These are phyloP conservation scores for Diddensiella transvaalensis DNA, from an alignment of 805 yeast genomes.

Conservation along the genomic window DNA sequence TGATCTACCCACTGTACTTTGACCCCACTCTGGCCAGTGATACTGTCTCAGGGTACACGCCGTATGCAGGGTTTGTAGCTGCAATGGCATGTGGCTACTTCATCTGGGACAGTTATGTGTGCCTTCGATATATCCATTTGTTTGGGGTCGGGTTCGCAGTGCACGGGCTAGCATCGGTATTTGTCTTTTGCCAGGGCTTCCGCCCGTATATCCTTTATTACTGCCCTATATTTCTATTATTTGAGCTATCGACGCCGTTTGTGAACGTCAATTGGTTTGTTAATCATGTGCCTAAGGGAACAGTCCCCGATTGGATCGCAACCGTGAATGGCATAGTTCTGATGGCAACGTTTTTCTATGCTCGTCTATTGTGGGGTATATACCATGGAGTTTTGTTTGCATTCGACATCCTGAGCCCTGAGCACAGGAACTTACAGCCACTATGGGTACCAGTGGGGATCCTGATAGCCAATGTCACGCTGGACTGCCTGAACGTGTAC, in stretches of 20 bases:
- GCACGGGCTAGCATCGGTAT: constrained; percentile 80
- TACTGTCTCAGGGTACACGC: constrained; percentile 64
- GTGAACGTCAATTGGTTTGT: constrained; percentile 93
- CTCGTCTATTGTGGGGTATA: constrained; percentile 85
- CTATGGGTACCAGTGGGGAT: constrained; percentile 46
- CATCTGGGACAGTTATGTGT: constrained; percentile 80
- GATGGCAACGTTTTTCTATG: constrained; percentile 65
- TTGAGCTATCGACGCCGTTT: constrained; percentile 90
- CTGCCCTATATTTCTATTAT: constrained; percentile 77
- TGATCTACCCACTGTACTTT: constrained; percentile 62
- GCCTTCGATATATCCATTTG: constrained; percentile 55
- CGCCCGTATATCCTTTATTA: constrained; percentile 76
- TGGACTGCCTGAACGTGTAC: constrained; percentile 65
- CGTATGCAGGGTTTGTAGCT: constrained; percentile 70
- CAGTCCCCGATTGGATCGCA: constrained; percentile 52
- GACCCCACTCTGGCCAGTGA: constrained; percentile 48
- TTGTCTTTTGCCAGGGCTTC: constrained; percentile 62
- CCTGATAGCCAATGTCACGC: constrained; percentile 54
- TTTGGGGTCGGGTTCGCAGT: constrained; percentile 80
- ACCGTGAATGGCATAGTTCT: constrained; percentile 69
- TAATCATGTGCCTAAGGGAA: constrained; percentile 65
- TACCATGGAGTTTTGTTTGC: constrained; percentile 57
- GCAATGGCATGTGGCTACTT: constrained; percentile 82
- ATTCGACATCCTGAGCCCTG: constrained; percentile 39
- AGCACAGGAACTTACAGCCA: constrained; percentile 39